Conservation (phyloP, 176 grass and related monocot species). For the Carex pumila region DNA sequence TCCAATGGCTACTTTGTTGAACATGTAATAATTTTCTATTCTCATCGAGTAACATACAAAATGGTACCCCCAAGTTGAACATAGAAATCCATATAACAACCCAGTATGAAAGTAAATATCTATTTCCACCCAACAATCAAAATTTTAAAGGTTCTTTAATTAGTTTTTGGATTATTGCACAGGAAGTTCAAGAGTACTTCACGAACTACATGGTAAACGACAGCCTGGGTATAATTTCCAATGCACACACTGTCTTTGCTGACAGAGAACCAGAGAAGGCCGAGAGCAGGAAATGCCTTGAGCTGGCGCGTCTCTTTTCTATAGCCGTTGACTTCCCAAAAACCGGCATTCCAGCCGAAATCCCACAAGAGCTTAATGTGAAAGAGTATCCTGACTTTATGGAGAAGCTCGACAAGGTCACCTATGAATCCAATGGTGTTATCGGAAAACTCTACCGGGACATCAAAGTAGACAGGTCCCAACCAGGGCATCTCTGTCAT, state of each 20-base stretch:
- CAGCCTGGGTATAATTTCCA: constrained; percentile 69
- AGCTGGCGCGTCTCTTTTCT: constrained; percentile 66
- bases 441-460: constrained; percentile 77
- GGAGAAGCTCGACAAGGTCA: constrained; percentile 66
- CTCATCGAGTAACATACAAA: background rate
- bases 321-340: constrained; percentile 92
- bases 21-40: background rate
- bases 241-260: constrained; percentile 71
- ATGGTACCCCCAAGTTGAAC: background rate
- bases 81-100: background rate
- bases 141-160: background rate
- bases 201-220: constrained; percentile 89
- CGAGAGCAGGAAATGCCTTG: constrained; percentile 34
- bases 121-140: background rate
- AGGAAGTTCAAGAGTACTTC: constrained; percentile 83
- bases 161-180: background rate
- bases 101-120: background rate
- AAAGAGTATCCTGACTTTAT: constrained; percentile 95
- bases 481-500: constrained; percentile 16
- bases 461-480: constrained; percentile 57
- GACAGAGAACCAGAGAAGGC: constrained; percentile 44
- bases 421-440: constrained; percentile 55
- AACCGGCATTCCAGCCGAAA: constrained; percentile 68
- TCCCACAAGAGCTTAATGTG: constrained; percentile 45
- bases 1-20: background rate